Conservation (phyloP, 2,329 filamentous ascomycete genomes). For the Eutypa lata region DNA sequence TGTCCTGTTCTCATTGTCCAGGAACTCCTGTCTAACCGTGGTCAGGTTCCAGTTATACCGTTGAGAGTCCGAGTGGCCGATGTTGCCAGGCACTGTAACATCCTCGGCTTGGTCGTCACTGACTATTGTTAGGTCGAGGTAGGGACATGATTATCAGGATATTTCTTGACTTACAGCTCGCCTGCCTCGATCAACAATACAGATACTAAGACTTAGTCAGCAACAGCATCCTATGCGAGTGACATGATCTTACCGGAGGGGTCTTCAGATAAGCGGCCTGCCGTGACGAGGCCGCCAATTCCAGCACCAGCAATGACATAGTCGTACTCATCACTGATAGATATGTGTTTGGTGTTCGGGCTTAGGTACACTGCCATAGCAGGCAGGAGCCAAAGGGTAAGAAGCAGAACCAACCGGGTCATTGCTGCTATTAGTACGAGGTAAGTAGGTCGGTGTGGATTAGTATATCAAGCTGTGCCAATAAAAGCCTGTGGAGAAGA, state of each 20-base stretch:
- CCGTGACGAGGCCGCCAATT: constrained; percentile 23
- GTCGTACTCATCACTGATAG: constrained; percentile 17
- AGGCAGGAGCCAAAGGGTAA: constrained; percentile 7
- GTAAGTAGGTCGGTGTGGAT: too few relatives aligned
- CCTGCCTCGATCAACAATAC: constrained; percentile 25
- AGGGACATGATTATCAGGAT: background rate
- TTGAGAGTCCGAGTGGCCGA: constrained; percentile 19
- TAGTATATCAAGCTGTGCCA: too few relatives aligned
- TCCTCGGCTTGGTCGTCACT: constrained; percentile 26
- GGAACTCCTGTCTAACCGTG: constrained; percentile 27
- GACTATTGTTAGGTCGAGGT: background rate
- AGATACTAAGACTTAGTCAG: constrained; percentile 17
- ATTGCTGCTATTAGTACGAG: background rate
- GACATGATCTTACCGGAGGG: constrained; percentile 10
- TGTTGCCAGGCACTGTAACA: constrained; percentile 19
- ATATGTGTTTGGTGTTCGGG: constrained; percentile 8
- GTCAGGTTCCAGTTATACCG: constrained; percentile 29
- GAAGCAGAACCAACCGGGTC: constrained; percentile 2
- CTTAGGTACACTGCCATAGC: constrained; percentile 9
- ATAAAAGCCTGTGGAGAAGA: too few relatives aligned
- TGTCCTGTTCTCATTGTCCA: constrained; percentile 31
- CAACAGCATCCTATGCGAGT: background rate
- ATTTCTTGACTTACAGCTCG: constrained; percentile 17
- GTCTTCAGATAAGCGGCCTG: constrained; percentile 23
- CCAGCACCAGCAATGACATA: constrained; percentile 26